phyloP scores from a whole-genome alignment of 1,284 basidiomycete species.

The Vanrija humicola region DNA sequence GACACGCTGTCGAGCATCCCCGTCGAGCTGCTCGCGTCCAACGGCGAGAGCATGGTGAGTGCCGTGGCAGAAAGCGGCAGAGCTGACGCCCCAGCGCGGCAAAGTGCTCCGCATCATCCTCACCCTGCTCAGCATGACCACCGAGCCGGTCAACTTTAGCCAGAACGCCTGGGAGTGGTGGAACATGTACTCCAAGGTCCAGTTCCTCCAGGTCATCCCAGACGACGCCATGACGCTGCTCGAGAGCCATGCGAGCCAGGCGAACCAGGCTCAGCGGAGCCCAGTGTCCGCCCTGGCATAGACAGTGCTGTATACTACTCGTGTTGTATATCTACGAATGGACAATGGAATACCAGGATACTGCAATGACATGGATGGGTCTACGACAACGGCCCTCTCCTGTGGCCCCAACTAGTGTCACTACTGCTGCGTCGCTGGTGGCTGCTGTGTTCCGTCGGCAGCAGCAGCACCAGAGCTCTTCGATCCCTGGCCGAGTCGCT shows the following conservation, averaged over 20 bases:
- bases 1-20: constrained; percentile 24
- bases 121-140: constrained; percentile 22
- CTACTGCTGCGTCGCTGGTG: no score
- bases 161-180: constrained; percentile 36
- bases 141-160: constrained; percentile 21
- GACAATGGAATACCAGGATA: not conserved
- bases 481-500: not conserved
- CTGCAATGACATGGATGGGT: no score
- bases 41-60: constrained; percentile 37
- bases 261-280: not conserved
- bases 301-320: not conserved
- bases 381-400: no score
- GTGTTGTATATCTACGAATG: not conserved
- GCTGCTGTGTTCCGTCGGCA: no score
- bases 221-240: constrained; percentile 8
- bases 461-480: no score
- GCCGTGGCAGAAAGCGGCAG: not conserved
- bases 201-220: constrained; percentile 36
- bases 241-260: not conserved
- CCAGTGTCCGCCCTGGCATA: not conserved
- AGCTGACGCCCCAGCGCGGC: constrained; percentile 18
- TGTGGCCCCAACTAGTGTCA: no score
- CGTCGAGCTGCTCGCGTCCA: constrained; percentile 29
- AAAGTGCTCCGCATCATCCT: constrained; percentile 35
- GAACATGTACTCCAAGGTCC: constrained; percentile 37